Conservation (phyloP, 208 protist genomes). For the Phytomonas sp. region DNA sequence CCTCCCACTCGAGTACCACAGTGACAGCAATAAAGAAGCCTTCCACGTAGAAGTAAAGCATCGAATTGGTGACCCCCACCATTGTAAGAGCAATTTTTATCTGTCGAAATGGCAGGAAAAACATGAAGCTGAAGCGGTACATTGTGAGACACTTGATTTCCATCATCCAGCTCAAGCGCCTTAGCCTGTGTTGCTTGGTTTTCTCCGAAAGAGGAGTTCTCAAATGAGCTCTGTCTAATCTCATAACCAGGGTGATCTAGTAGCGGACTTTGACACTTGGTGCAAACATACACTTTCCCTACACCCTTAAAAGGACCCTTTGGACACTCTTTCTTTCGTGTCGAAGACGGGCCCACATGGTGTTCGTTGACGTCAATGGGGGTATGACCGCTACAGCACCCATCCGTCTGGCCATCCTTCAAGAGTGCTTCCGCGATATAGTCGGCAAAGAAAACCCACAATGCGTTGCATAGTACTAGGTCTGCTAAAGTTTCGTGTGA, state of each 20-base stretch:
- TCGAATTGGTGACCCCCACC: neutral
- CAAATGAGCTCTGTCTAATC: neutral
- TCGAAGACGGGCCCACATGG: neutral
- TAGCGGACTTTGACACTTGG: neutral
- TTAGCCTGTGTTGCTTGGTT: neutral
- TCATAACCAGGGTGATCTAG: neutral
- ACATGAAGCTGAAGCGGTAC: neutral
- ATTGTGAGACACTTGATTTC: neutral
- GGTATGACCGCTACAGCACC: neutral
- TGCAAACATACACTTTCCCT: neutral
- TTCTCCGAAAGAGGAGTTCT: neutral
- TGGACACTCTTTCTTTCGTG: neutral
- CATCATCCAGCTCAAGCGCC: neutral
- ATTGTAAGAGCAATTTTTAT: neutral
- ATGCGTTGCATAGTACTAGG: constrained; percentile 31
- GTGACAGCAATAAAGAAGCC: neutral
- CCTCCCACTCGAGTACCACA: neutral
- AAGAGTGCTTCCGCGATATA: constrained; percentile 8
- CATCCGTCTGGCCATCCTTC: neutral
- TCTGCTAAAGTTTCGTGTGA: constrained; percentile 13
- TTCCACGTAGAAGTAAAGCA: neutral
- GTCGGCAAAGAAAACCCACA: constrained; percentile 31
- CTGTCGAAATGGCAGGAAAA: neutral
- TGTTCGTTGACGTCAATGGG: neutral
- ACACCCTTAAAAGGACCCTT: neutral